Conservation (phyloP, 257 asterid species). For the Leonotis leonurus region DNA sequence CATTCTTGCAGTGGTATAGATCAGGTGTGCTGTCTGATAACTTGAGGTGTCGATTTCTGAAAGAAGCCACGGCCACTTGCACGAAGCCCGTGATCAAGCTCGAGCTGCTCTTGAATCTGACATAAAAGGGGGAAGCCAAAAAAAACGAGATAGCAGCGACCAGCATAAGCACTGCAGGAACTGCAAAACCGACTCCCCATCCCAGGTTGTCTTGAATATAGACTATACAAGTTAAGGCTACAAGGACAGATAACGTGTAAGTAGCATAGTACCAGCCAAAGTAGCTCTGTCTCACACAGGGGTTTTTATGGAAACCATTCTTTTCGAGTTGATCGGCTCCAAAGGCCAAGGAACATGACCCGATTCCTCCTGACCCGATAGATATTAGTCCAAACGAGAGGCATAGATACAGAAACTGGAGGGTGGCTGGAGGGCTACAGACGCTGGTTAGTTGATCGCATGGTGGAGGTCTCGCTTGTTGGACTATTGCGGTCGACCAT, state of each 20-base stretch:
- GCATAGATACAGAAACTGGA: conserved; percentile 39
- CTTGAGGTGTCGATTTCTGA: conserved; percentile 30
- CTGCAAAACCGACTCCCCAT: conserved; percentile 68
- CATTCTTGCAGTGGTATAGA: conserved; percentile 32
- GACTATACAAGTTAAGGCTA: conserved; percentile 51
- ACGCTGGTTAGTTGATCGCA: conserved; percentile 25
- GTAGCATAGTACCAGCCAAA: conserved; percentile 66
- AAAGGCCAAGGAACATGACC: conserved; percentile 59
- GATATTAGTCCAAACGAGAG: conserved; percentile 51
- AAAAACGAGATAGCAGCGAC: conserved; percentile 32
- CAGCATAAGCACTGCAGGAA: conserved; percentile 41
- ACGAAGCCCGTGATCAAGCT: conserved; percentile 37
- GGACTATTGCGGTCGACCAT: conserved; percentile 57
- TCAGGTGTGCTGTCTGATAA: conserved; percentile 10
- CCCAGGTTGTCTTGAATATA: conserved; percentile 70
- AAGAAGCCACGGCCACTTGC: conserved; percentile 56
- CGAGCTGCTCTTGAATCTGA: conserved; percentile 34
- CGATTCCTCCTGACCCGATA: conserved; percentile 60
- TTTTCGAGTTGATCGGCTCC: conserved; percentile 57
- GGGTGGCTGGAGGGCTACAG: conserved; percentile 33
- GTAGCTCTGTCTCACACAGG: conserved; percentile 30
- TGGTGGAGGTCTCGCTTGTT: conserved; percentile 52
- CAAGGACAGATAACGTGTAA: conserved; percentile 27
- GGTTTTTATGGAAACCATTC: conserved; percentile 14
- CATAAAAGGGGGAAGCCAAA: conserved; percentile 46